Conservation (phyloP, 768 basidiomycete species). For the Crucibulum laeve region DNA sequence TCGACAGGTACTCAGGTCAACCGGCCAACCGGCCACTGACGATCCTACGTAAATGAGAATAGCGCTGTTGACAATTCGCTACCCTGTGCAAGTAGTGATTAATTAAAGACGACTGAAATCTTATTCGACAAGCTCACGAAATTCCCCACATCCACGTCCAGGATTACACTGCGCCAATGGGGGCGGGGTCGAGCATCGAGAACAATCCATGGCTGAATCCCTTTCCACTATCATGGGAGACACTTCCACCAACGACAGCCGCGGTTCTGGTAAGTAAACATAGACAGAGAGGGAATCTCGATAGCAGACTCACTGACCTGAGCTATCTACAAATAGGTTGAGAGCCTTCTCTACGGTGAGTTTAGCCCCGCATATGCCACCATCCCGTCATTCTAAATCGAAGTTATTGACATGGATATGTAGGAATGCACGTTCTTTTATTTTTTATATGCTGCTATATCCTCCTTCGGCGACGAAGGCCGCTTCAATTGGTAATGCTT, state of each 20-base stretch:
- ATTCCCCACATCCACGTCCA: too few relatives aligned
- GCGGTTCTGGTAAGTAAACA: constrained; percentile 3
- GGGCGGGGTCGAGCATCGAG: neutral
- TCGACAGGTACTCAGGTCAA: too few relatives aligned
- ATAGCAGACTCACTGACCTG: neutral
- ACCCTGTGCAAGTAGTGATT: too few relatives aligned
- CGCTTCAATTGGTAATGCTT: constrained; percentile 10
- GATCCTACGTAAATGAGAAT: too few relatives aligned
- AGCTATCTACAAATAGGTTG: neutral
- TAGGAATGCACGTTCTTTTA: constrained; percentile 2
- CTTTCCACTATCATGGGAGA: neutral
- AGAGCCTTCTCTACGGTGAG: constrained; percentile 1
- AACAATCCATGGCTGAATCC: constrained; percentile 1
- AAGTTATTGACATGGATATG: neutral
- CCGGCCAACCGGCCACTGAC: too few relatives aligned
- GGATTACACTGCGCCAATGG: too few relatives aligned
- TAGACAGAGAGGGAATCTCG: constrained; percentile 4
- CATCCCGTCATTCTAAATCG: neutral
- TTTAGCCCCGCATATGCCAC: neutral
- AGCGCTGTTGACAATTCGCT: too few relatives aligned
- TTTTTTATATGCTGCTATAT: constrained; percentile 6
- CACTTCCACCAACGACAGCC: neutral
- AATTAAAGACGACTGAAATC: too few relatives aligned
- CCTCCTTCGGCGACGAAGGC: constrained; percentile 7
- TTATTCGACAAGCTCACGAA: too few relatives aligned